Base-by-base conservation (phyloP, 2,329 filamentous ascomycete species). In the Hypoxylon sp. region DNA sequence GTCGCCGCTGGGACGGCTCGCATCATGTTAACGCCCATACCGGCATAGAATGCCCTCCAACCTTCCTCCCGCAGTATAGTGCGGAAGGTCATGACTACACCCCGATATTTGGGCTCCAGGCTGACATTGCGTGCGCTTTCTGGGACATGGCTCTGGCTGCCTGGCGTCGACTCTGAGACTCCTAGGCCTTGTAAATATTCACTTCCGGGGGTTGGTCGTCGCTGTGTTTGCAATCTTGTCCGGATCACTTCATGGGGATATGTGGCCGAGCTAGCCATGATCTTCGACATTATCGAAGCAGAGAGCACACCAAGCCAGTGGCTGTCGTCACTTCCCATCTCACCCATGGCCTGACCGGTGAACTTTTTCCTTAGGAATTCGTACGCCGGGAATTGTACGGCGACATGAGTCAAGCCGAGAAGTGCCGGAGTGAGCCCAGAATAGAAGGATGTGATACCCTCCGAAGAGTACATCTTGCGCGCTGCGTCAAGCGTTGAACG, bases 181-280 rank as follows among this genome's bases (percentile, higher is more conserved):
- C 75, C 78, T 25, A 81, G 66, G 1, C 76, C 78, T 49, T 80
- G 76, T 27, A 81, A 66, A 52, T 75, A 79, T 32, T 80, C 78
- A 27, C 78, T 74, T 5, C 81, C 78, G 1, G 80, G 78, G 15
- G 81, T 75, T 3, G 87, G 85, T 55, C 91, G 82, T 66, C 94
- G 87, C 70, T 99, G 94, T 1, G 94, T 99, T 72, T 99, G 94
- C 48, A 99, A 76, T 51, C 94, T 82, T 38, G 94, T 99, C 32
- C 94, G 86, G 41, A 99, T 87, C 12, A 99, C 94, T 73, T 99
- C 94, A 69, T 99, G 94, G 1, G 94, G 94, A 69, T 99, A 99
- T 12, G 94, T 99, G 6, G 92, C 90, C 37, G 90, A 94, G 69
- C 92, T 97, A 23, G 94, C 94, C 66, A 94, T 86, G 37, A 97